phyloP scores from a whole-genome alignment of 306 rosid species.

The Cicer yamashitae region DNA sequence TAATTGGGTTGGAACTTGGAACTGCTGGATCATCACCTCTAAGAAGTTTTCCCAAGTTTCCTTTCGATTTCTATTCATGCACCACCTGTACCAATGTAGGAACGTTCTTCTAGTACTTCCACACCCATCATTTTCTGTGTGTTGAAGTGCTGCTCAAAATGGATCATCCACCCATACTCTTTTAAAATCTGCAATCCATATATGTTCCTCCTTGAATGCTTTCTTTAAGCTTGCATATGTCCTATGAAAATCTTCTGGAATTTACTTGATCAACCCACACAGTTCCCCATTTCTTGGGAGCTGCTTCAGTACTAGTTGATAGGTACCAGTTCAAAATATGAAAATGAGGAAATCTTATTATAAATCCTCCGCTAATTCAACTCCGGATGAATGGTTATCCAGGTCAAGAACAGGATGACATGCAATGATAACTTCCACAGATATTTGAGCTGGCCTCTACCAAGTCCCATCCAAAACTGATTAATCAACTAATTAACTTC shows the following conservation, averaged over 20 bases:
- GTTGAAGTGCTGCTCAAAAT: neutral
- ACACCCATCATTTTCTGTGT: neutral
- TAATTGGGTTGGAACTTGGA: slow-evolving; percentile 27
- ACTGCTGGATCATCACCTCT: slow-evolving; percentile 1
- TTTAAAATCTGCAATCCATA: slow-evolving; percentile 8
- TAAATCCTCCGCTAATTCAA: neutral
- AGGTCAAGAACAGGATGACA: neutral
- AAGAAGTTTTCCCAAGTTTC: slow-evolving; percentile 7
- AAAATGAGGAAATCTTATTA: neutral
- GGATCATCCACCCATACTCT: neutral
- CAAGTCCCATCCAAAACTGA: neutral
- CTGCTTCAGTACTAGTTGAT: neutral
- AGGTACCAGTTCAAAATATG: slow-evolving; percentile 6
- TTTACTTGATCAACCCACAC: slow-evolving; percentile 9
- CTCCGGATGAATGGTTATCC: slow-evolving; percentile 2
- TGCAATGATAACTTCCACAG: slow-evolving; percentile 1
- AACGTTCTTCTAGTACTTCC: neutral
- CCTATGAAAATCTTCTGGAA: neutral
- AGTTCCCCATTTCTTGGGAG: slow-evolving; percentile 6
- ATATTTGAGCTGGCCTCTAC: neutral
- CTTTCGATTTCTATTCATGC: neutral
- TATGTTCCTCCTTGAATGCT: slow-evolving; percentile 14
- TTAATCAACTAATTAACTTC: neutral
- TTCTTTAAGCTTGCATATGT: neutral
- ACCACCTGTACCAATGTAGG: neutral